These are phyloP conservation scores for Steccherinum ochraceum DNA, from an alignment of 768 basidiomycete species.

Conservation along the genomic window DNA sequence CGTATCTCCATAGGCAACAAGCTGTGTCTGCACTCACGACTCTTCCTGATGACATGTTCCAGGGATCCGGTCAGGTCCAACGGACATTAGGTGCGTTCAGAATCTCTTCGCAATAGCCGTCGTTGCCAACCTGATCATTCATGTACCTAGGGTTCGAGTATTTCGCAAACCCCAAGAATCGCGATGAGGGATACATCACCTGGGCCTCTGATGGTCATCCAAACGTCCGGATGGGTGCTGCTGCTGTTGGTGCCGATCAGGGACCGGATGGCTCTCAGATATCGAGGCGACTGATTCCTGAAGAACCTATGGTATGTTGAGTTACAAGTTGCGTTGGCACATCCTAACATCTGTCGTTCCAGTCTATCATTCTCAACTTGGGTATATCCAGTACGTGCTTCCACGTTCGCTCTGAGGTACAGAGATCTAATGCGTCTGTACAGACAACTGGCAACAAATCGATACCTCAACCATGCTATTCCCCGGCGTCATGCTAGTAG, in stretches of 20 bases:
- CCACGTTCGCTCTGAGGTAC: not conserved
- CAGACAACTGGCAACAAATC: slow-evolving; percentile 63
- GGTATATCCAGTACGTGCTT: slow-evolving; percentile 45
- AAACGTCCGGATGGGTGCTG: slow-evolving; percentile 46
- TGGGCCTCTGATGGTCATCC: slow-evolving; percentile 63
- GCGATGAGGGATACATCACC: slow-evolving; percentile 56
- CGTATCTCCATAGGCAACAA: slow-evolving; percentile 34
- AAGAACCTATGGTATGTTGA: slow-evolving; percentile 42
- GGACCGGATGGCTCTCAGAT: slow-evolving; percentile 40
- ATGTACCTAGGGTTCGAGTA: slow-evolving; percentile 61
- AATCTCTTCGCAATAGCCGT: not conserved
- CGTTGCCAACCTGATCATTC: not conserved
- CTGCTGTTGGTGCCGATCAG: slow-evolving; percentile 44
- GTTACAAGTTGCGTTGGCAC: too few species aligned
- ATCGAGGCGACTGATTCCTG: slow-evolving; percentile 50
- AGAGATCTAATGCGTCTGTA: not conserved
- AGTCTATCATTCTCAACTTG: slow-evolving; percentile 54
- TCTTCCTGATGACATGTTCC: slow-evolving; percentile 50
- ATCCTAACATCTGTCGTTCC: too few species aligned
- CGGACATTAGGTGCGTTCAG: slow-evolving; percentile 38
- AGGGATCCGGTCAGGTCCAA: slow-evolving; percentile 48
- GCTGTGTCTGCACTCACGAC: slow-evolving; percentile 39
- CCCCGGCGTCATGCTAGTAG: slow-evolving; percentile 64
- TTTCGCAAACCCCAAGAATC: slow-evolving; percentile 52
- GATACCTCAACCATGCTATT: slow-evolving; percentile 53